A percentile compares a stretch with the other conserved stretches of the same genome.
phyloP scores from a whole-genome alignment of 139 green algal genomes.

The Chlorella sp. region DNA sequence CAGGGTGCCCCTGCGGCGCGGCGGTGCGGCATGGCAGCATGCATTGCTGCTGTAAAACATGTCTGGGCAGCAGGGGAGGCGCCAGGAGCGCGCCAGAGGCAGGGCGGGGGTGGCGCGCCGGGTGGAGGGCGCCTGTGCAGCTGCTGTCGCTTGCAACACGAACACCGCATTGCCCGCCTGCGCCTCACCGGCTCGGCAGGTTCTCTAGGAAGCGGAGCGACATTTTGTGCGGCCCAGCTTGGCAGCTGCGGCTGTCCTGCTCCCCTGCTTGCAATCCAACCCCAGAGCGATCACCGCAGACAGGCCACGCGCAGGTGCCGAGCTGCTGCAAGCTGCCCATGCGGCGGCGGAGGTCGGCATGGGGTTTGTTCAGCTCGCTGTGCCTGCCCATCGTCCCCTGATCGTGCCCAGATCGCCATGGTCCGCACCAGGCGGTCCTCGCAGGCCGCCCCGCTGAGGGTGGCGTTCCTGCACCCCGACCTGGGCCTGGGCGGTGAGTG shows the following conservation, averaged over 20 bases:
- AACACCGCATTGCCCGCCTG: neutral
- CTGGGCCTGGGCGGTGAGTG: constrained; percentile 85
- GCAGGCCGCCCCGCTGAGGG: constrained; percentile 40
- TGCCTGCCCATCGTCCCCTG: too few species aligned
- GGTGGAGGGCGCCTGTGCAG: neutral
- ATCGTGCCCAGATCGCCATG: neutral
- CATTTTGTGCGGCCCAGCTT: neutral
- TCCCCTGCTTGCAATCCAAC: too few species aligned
- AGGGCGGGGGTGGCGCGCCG: neutral
- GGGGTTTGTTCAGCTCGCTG: too few species aligned
- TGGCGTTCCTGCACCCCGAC: constrained; percentile 96
- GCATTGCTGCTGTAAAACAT: neutral
- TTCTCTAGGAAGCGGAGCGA: constrained; percentile 31
- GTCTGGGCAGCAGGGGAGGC: neutral
- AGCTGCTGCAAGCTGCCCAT: too few species aligned
- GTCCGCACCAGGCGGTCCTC: neutral
- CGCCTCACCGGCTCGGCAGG: constrained; percentile 43
- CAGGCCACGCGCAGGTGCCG: too few species aligned
- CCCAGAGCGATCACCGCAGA: too few species aligned
- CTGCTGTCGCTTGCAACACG: neutral
- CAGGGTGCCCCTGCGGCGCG: constrained; percentile 35
- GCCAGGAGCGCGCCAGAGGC: neutral
- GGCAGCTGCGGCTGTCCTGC: neutral
- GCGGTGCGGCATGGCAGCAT: neutral
- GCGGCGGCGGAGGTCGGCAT: too few species aligned